Evolutionary conservation across 345 rosid species (phyloP), one percentile per base, ranked within the genome.

Genomic region (Cardiospermum halicacabum): DNA sequence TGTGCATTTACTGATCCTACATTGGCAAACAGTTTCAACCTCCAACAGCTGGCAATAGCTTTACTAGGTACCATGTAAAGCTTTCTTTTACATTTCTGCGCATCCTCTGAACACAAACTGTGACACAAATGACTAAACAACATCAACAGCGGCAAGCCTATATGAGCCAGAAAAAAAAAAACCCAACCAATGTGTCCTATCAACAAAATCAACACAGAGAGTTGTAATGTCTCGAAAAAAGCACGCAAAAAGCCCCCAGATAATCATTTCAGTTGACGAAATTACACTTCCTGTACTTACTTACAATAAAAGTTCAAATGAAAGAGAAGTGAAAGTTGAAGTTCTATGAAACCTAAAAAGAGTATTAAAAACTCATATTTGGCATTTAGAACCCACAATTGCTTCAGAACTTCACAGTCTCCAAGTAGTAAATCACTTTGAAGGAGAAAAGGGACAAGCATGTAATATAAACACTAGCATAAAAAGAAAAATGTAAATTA

Each of bases 51-150:
- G 64, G 62, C 25, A 65, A 67, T 48, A 37, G 53, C 50, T 61
- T 34, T 66, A 31, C 55, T 30, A 16, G 80, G 82, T 53, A 68
- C 58, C 70, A 67, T 50, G 78, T 74, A 81, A 62, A 72, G 60
- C 63, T 76, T 74, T 62, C 71, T 62, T 11, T 60, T 67, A 26
- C 75, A 72, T 67, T 28, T 65, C 55, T 71, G 80, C 28, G 36
- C 57, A 61, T 43, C 24, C 39, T 65, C 34, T 4, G 77, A 61
- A 58, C 50, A 58, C 64, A 64, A 66, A 40, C 43, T 11, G n/a
- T 62, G 19, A 37, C 69, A 45, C 40, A 62, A 53, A 19, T 32
- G 78, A 55, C 30, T 58, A 5, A 51, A 53, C 26, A 69, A 45
- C 65, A 53, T 59, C 22, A 50, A 63, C 5, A 25, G 18, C 27